phyloP scores from a whole-genome alignment of 495 filamentous ascomycete genomes.

The Tuber microsphaerosporum region DNA sequence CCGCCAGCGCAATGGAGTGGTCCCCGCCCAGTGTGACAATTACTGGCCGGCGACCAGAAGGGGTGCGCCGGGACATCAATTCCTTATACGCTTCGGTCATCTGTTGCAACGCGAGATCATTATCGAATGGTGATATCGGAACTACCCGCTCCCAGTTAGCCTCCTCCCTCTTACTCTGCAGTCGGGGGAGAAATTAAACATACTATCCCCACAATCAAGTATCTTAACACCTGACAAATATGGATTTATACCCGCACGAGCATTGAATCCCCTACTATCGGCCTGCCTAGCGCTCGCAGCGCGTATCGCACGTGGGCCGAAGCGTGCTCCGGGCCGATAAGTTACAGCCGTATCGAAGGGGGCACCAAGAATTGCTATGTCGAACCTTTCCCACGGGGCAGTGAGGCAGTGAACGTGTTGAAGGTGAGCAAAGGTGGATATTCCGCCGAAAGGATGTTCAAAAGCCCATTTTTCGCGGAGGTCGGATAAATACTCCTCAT shows the following conservation, averaged over 20 bases:
- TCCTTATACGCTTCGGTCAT: slow-evolving; percentile 71
- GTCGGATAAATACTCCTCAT: neutral
- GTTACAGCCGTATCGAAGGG: slow-evolving; percentile 79
- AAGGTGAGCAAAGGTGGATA: slow-evolving; percentile 73
- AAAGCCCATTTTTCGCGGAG: neutral
- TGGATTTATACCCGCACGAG: slow-evolving; percentile 68
- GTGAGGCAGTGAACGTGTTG: slow-evolving; percentile 66
- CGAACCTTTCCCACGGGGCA: slow-evolving; percentile 58
- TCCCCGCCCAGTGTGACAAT: slow-evolving; percentile 76
- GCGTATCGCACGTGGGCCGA: slow-evolving; percentile 75
- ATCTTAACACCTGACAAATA: slow-evolving; percentile 66
- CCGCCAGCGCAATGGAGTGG: slow-evolving; percentile 69
- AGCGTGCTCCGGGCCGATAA: slow-evolving; percentile 76
- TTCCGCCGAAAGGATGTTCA: slow-evolving; percentile 70
- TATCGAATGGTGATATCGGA: slow-evolving; percentile 72
- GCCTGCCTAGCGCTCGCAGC: slow-evolving; percentile 68
- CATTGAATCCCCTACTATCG: slow-evolving; percentile 67
- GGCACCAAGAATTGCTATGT: slow-evolving; percentile 74
- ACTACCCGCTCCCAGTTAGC: slow-evolving; percentile 36
- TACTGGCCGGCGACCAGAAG: slow-evolving; percentile 52
- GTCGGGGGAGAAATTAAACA: neutral
- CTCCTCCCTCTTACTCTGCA: neutral
- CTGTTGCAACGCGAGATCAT: slow-evolving; percentile 63
- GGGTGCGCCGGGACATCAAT: slow-evolving; percentile 52
- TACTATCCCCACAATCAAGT: slow-evolving; percentile 69